A percentile compares a stretch with the other conserved stretches of the same genome.
phyloP scores from a whole-genome alignment of 805 yeast genomes.

The Sugiyamaella mastotermitis region DNA sequence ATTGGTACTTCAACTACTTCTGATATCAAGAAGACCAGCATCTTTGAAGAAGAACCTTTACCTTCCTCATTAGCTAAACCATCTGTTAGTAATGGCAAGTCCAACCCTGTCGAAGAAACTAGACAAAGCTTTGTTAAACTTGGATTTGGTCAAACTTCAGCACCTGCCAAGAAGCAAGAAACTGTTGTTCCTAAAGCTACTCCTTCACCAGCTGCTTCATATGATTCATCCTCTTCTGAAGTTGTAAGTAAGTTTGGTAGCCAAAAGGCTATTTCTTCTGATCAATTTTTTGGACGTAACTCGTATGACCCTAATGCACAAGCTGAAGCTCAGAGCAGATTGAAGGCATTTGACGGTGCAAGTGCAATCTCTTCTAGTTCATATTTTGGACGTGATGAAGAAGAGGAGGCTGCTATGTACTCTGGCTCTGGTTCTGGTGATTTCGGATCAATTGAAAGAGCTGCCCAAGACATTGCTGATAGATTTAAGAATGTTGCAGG shows the following conservation, averaged over 20 bases:
- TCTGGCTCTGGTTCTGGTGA: slow-evolving; percentile 29
- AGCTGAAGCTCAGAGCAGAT: slow-evolving; percentile 73
- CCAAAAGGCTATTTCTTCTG: slow-evolving; percentile 94
- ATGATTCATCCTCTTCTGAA: slow-evolving; percentile 20
- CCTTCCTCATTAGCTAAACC: slow-evolving; percentile 7
- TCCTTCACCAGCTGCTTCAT: slow-evolving; percentile 14
- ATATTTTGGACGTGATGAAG: slow-evolving; percentile 83
- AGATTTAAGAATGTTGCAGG: slow-evolving; percentile 70
- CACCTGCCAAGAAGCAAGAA: slow-evolving; percentile 41
- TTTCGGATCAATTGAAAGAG: slow-evolving; percentile 41
- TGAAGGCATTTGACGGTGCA: slow-evolving; percentile 79
- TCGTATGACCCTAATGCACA: slow-evolving; percentile 71
- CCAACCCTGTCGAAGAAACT: slow-evolving; percentile 15
- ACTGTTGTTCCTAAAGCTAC: slow-evolving; percentile 8
- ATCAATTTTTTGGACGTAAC: slow-evolving; percentile 88
- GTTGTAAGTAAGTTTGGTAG: slow-evolving; percentile 59
- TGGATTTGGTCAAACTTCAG: slow-evolving; percentile 79
- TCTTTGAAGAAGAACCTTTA: slow-evolving; percentile 10
- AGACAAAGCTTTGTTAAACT: slow-evolving; percentile 32
- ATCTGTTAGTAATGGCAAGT: background rate
- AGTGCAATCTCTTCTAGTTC: slow-evolving; percentile 86
- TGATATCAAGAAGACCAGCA: background rate
- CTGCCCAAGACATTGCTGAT: slow-evolving; percentile 58
- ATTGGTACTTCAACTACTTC: slow-evolving; percentile 7
- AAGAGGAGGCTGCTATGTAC: slow-evolving; percentile 30